Percentiles rank a stretch among this genome's conserved stretches.
These are phyloP conservation scores for Flaveria trinervia DNA, from an alignment of 129 eudicot species.

Conservation along the genomic window DNA sequence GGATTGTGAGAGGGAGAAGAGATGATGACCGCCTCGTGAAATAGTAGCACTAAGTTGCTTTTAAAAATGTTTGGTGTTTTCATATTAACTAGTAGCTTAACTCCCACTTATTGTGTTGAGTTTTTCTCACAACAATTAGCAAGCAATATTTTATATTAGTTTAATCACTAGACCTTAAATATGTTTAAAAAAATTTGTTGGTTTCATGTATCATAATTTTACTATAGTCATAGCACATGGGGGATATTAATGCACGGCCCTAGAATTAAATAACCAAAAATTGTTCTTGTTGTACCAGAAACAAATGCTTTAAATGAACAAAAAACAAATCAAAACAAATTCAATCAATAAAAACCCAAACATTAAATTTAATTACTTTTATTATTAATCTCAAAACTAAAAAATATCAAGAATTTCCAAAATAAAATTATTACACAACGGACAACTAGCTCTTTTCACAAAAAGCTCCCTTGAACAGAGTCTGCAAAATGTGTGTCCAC, in stretches of 20 bases:
- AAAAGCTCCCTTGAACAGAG: conserved; percentile 83
- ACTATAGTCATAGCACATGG: background rate
- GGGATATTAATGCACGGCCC: background rate
- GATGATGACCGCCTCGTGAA: too few relatives aligned
- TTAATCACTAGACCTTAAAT: too few relatives aligned
- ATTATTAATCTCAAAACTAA: conserved; percentile 29
- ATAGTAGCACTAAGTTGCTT: too few relatives aligned
- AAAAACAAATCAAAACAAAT: background rate
- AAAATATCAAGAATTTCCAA: conserved; percentile 93
- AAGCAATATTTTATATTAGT: too few relatives aligned
- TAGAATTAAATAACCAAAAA: background rate
- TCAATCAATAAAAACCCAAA: background rate
- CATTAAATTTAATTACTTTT: background rate
- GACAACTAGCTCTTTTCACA: conserved; percentile 81
- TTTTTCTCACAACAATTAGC: too few relatives aligned
- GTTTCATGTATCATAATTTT: background rate
- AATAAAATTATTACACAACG: conserved; percentile 76
- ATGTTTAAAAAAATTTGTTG: background rate
- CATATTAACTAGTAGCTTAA: too few relatives aligned
- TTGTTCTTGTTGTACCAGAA: background rate
- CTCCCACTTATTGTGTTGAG: too few relatives aligned
- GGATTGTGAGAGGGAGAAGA: too few relatives aligned
- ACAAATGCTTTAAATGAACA: background rate
- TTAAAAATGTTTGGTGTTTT: too few relatives aligned
- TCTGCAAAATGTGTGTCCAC: conserved; percentile 96